phyloP scores from a whole-genome alignment of 2,329 filamentous ascomycete genomes.

The Aspergillus quadrilineatus region DNA sequence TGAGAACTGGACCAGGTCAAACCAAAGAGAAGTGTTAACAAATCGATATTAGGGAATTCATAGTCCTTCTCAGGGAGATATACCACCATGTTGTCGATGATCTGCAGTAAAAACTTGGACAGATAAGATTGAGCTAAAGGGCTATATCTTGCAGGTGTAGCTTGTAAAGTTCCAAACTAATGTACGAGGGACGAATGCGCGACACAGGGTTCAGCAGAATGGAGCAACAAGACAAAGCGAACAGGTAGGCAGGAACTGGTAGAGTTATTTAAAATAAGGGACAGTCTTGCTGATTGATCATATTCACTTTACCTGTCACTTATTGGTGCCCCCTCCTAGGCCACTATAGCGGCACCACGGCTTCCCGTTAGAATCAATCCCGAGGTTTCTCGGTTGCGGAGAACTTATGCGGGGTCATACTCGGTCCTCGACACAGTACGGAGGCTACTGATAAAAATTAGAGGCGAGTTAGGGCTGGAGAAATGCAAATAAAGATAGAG shows the following conservation, averaged over 20 bases:
- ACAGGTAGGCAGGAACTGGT: no score
- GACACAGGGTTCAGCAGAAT: no score
- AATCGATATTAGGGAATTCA: conserved; percentile 15
- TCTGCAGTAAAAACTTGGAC: no score
- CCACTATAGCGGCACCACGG: conserved; percentile 5
- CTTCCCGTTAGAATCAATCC: background rate
- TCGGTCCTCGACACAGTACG: no score
- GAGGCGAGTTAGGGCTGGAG: no score
- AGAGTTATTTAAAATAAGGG: background rate
- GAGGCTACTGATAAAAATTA: no score
- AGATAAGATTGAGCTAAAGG: no score
- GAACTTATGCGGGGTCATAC: conserved; percentile 8
- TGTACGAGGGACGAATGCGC: no score
- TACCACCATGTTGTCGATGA: conserved; percentile 11
- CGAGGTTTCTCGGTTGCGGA: conserved; percentile 15
- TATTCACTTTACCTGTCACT: background rate
- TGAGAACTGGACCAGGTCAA: background rate
- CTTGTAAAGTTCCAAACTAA: no score
- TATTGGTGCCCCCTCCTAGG: background rate
- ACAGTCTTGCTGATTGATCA: background rate
- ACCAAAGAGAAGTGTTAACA: conserved; percentile 16
- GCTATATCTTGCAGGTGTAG: no score
- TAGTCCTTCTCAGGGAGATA: conserved; percentile 18
- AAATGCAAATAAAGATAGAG: background rate
- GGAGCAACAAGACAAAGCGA: no score